Conservation (phyloP, 164 flowering plant species). For the Tetracentron sinense region DNA sequence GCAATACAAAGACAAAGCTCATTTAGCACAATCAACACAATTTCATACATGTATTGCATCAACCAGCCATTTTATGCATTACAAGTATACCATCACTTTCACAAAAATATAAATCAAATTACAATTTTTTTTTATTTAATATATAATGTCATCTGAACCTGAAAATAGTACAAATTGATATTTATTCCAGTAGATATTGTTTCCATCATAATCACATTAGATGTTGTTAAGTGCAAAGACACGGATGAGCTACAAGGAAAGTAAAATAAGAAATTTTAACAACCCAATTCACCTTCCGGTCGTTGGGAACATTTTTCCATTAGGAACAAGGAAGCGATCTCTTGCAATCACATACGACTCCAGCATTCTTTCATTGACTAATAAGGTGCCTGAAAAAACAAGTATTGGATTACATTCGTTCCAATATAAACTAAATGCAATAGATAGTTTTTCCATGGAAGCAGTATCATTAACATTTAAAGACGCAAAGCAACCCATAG, state of each 20-base stretch:
- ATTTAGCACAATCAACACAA: too few relatives aligned
- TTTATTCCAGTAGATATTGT: too few relatives aligned
- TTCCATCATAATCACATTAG: not conserved
- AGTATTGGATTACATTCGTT: constrained; percentile 4
- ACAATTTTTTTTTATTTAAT: too few relatives aligned
- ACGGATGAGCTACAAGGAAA: not conserved
- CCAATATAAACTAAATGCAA: not conserved
- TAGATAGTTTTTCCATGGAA: not conserved
- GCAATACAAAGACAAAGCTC: too few relatives aligned
- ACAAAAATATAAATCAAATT: too few relatives aligned
- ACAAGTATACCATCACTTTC: too few relatives aligned
- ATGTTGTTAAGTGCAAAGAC: not conserved
- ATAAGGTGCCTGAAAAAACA: constrained; percentile 64
- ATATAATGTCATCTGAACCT: too few relatives aligned
- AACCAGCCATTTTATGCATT: too few relatives aligned
- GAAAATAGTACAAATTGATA: too few relatives aligned
- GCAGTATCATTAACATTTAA: too few relatives aligned
- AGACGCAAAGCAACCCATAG: too few relatives aligned
- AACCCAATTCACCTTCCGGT: constrained; percentile 62
- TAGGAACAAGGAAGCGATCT: constrained; percentile 81
- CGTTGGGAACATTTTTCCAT: constrained; percentile 94
- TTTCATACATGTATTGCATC: too few relatives aligned
- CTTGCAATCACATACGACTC: constrained; percentile 98
- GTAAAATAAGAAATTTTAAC: not conserved
- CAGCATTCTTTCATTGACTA: constrained; percentile 97